Evolutionary conservation across 495 filamentous ascomycete species (phyloP), one percentile per base, ranked within the genome.

Genomic region (Pyrenula aspistea): DNA sequence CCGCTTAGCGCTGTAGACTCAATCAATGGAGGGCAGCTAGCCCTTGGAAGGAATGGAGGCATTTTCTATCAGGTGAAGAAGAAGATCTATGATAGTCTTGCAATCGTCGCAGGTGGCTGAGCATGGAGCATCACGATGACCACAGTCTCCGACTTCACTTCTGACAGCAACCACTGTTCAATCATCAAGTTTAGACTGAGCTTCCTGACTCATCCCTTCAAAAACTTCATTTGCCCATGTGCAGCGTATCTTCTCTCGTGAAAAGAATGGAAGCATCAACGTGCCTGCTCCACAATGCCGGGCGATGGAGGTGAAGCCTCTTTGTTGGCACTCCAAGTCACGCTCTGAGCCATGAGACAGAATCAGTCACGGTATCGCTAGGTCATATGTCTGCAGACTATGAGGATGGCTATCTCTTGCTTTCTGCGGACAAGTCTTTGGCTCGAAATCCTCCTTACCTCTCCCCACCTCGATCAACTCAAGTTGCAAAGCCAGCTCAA

Each of bases 61-160:
- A 82, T 83, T 51, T 87, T 94, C 69, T 81, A 85, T 64, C 80
- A 82, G 15, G 88, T 94, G 20, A 90, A 85, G 71, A 79, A 70
- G 66, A 88, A 83, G 64, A 90, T 94, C 57, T 94, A 94, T 68
- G 87, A 90, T 56, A 85, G 85, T 4, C 69, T 94, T 58, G 89
- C 89, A 49, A 84, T 92, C 53, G 86, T 91, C 60, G 80, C 85
- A 10, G 86, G 86, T 25, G 83, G 74, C 57, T 88, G 67, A 74
- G 31, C 31, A 55, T 54, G 60, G n/a, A 52, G 20, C 25, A 61
- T 48, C 11, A 11, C 42, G 42, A 11, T 48, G 11, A 19, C 42
- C 19, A 11, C 42, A 11, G 11, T 19, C 11, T 48, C 42, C 19
- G 42, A 48, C 42, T 11, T 11, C 11, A 19, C 42, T 48, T 11